phyloP scores from a whole-genome alignment of 2,329 filamentous ascomycete genomes.

The Aspergillus sp. region DNA sequence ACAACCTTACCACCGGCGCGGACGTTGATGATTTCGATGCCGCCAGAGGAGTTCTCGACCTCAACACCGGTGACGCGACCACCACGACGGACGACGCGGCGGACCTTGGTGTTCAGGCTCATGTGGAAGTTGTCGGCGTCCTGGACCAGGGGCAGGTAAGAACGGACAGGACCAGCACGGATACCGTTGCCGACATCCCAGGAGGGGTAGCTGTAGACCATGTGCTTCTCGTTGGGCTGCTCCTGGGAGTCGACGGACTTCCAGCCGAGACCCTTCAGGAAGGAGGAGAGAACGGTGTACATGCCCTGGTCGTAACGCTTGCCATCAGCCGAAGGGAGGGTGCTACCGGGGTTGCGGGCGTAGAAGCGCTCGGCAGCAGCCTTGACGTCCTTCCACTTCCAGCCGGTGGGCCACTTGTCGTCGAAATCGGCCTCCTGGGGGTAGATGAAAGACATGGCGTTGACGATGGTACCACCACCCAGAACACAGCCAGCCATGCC shows the following conservation, averaged over 20 bases:
- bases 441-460: slow-evolving; percentile 23
- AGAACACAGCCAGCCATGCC: slow-evolving; percentile 25
- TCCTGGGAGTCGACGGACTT: slow-evolving; percentile 60
- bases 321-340: slow-evolving; percentile 65
- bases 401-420: slow-evolving; percentile 69
- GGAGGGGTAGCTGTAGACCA: slow-evolving; percentile 62
- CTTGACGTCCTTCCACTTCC: slow-evolving; percentile 65
- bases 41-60: slow-evolving; percentile 16
- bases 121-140: slow-evolving; percentile 65
- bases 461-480: slow-evolving; percentile 23
- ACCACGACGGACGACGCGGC: slow-evolving; percentile 62
- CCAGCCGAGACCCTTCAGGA: slow-evolving; percentile 64
- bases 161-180: slow-evolving; percentile 67
- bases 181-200: slow-evolving; percentile 69
- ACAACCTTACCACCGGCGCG: slow-evolving; percentile 66
- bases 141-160: slow-evolving; percentile 66
- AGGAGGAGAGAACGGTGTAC: slow-evolving; percentile 62
- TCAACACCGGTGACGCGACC: slow-evolving; percentile 59
- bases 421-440: slow-evolving; percentile 67
- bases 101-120: slow-evolving; percentile 66
- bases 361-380: slow-evolving; percentile 65
- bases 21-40: slow-evolving; percentile 64
- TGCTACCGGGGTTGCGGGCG: slow-evolving; percentile 68
- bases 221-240: slow-evolving; percentile 64
- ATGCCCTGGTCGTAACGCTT: slow-evolving; percentile 66